phyloP scores from a whole-genome alignment of 805 yeast genomes.

The Pichia pseudocactophila region DNA sequence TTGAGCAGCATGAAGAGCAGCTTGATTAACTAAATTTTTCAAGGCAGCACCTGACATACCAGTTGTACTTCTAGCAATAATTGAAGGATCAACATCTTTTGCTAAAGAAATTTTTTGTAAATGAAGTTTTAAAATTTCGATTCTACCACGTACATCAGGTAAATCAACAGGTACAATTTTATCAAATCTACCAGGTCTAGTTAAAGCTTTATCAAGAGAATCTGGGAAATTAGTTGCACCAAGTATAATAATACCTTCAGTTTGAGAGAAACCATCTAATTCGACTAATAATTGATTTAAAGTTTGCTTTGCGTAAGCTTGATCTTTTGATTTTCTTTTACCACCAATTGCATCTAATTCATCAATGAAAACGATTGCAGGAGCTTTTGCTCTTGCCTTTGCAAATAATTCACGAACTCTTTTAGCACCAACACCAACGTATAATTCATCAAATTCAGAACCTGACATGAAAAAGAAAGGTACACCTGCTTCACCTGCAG shows the following conservation, averaged over 20 bases:
- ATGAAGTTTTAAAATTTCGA: conserved; percentile 85
- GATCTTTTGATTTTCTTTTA: conserved; percentile 93
- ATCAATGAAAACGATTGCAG: conserved; percentile 94
- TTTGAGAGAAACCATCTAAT: conserved; percentile 89
- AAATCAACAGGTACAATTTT: conserved; percentile 90
- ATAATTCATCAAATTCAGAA: conserved; percentile 94
- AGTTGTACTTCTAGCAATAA: conserved; percentile 94
- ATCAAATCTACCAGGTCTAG: conserved; percentile 98
- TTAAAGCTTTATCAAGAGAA: conserved; percentile 89
- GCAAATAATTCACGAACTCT: conserved; percentile 89
- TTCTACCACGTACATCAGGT: conserved; percentile 96
- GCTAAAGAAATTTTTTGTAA: conserved; percentile 84
- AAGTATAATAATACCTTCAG: conserved; percentile 87
- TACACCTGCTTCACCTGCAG: conserved; percentile 98
- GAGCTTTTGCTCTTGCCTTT: conserved; percentile 91
- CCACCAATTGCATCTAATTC: conserved; percentile 99
- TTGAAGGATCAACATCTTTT: conserved; percentile 75
- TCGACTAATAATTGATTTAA: conserved; percentile 92
- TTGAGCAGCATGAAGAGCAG: conserved; percentile 95
- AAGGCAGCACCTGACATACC: conserved; percentile 98
- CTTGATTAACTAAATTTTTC: conserved; percentile 93
- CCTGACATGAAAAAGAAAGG: conserved; percentile 99
- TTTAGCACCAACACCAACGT: conserved; percentile 98
- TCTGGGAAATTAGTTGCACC: conserved; percentile 99
- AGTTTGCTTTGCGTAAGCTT: conserved; percentile 96